These are phyloP conservation scores for Candida pseudoviswanathii DNA, from an alignment of 1,139 yeast genomes.

Conservation along the genomic window DNA sequence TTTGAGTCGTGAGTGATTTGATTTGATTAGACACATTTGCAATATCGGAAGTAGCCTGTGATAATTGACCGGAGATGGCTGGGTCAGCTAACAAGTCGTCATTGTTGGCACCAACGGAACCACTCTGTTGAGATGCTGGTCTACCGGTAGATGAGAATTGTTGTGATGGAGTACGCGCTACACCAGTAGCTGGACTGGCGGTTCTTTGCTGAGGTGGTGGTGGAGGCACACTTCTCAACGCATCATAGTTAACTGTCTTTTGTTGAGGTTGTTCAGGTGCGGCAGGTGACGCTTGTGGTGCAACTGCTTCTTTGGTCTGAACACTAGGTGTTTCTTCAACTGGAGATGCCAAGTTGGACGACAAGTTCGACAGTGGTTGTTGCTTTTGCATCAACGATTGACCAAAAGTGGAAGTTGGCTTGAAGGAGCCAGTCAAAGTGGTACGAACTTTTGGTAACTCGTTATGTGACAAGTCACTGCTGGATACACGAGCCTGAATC, in stretches of 20 bases:
- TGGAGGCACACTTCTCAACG: conserved; percentile 51
- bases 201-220: conserved; percentile 42
- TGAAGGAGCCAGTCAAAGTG: conserved; percentile 40
- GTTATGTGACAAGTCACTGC: conserved; percentile 40
- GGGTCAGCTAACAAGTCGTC: conserved; percentile 55
- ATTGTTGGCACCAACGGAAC: conserved; percentile 21
- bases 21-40: conserved; percentile 88
- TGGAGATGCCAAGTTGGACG: conserved; percentile 15
- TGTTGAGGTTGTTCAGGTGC: conserved; percentile 12
- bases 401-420: conserved; percentile 72
- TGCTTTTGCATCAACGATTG: conserved; percentile 51
- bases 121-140: conserved; percentile 11
- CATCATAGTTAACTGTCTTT: conserved; percentile 45
- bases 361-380: conserved; percentile 11
- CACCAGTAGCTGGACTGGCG: conserved; percentile 17
- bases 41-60: conserved; percentile 80
- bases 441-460: conserved; percentile 43
- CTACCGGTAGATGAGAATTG: conserved; percentile 10
- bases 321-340: conserved; percentile 15
- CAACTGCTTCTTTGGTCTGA: conserved; percentile 9
- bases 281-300: conserved; percentile 10
- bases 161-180: conserved; percentile 16
- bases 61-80: conserved; percentile 64
- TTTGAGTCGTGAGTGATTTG: conserved; percentile 74
- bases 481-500: conserved; percentile 26